Base-by-base conservation (phyloP, 2,329 filamentous ascomycete genomes). In the Pseudogymnoascus sp. region DNA sequence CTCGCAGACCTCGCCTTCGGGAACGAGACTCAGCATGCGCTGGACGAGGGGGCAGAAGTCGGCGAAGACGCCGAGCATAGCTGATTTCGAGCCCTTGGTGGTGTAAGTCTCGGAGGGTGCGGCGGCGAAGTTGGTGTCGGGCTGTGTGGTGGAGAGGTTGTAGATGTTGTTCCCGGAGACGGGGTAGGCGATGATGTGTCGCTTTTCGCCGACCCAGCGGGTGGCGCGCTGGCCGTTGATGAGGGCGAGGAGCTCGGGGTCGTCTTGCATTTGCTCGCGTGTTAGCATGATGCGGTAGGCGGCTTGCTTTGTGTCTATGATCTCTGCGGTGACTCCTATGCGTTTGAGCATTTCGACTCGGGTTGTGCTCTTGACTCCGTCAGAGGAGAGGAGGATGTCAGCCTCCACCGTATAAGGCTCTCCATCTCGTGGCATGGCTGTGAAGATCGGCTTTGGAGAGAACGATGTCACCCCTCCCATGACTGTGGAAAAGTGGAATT, bases 271-370 rank as follows among this genome's bases (percentile, higher is more conserved):
- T 64, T 88, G 80, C 31, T 84, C 81, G 11, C 89, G 84, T 1
- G 82, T 83, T 16, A 93, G 80, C 84, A 93, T 89, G 74, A 93
- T 90, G 11, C 89, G 84, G 77, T 93, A 93, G 2, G 89, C 88
- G 0, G 90, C 89, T 75, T 92, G 88, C 3, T 88, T 85, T 0
- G 89, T 91, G 65, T 90, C 87, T 64, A 85, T 78, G 68, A 88
- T 83, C 62, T 84, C 78, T 22, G 80, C 67, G 11, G 35, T 22
- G 19, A 28, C 64, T 12, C 65, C 78, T 1, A 84, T 75, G 43
- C 78, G 75, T 37, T 78, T 74, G 1, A 90, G 80, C 72, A 90
- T 79, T 38, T 81, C 75, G 6, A 78, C 75, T 33, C 83, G 78
- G 19, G 78, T 76, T 7, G 72, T 66, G 41, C 79, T 82, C 73